A percentile compares a stretch with the other conserved stretches of the same genome.
Conservation (phyloP, 202 grass and related monocot genomes). For the Zoysia matrella region DNA sequence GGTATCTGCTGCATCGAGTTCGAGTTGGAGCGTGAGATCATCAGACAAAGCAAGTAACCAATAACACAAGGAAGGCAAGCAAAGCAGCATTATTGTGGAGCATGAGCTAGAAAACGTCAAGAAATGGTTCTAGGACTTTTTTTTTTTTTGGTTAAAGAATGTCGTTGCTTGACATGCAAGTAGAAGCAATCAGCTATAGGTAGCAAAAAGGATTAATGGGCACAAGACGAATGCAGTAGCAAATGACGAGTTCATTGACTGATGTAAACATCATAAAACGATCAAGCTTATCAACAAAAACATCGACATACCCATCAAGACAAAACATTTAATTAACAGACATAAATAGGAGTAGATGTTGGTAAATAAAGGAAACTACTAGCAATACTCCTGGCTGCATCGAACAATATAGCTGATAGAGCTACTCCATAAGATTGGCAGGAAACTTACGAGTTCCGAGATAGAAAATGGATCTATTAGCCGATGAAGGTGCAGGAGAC, state of each 20-base stretch:
- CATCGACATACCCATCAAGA: no score
- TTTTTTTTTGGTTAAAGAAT: background rate
- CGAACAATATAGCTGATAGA: background rate
- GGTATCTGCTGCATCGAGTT: slow-evolving; percentile 16
- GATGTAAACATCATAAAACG: no score
- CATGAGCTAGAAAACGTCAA: slow-evolving; percentile 30
- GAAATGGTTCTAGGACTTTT: slow-evolving; percentile 18
- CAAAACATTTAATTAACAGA: no score
- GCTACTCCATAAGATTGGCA: background rate
- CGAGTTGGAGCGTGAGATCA: slow-evolving; percentile 18
- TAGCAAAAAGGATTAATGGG: background rate
- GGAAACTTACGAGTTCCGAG: slow-evolving; percentile 44
- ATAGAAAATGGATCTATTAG: slow-evolving; percentile 32
- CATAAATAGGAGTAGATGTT: no score
- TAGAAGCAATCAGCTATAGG: no score
- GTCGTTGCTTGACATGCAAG: slow-evolving; percentile 45
- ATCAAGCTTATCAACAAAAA: no score
- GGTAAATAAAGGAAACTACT: no score
- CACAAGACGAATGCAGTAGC: background rate
- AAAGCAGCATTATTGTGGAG: background rate
- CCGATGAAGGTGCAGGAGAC: slow-evolving; percentile 4
- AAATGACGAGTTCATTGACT: no score
- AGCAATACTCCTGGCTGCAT: background rate
- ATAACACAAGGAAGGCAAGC: background rate
- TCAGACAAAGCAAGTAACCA: background rate